A percentile compares a stretch with the other conserved stretches of the same genome.
These are phyloP conservation scores for Tritrichomonas musculus DNA, from an alignment of 208 protist genomes.

Conservation along the genomic window DNA sequence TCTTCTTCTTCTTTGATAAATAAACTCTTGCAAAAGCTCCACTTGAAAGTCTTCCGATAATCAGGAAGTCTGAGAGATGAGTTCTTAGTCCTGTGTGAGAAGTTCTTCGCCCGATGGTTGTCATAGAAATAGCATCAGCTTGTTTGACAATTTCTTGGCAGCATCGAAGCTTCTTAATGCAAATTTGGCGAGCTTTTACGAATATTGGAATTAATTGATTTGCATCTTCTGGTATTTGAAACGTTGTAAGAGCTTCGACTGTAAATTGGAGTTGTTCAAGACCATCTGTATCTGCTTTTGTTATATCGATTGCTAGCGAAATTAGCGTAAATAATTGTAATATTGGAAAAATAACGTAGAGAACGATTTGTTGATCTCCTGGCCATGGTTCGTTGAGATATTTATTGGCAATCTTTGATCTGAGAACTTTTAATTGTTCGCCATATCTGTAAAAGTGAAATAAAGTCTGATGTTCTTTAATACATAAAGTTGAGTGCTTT, in stretches of 20 bases:
- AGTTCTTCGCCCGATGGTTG: neutral
- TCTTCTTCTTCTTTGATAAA: slow-evolving; percentile 9
- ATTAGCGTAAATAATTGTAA: neutral
- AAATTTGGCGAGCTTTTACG: neutral
- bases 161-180: neutral
- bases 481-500: neutral
- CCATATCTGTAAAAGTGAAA: neutral
- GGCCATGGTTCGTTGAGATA: neutral
- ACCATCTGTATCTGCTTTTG: neutral
- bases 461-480: neutral
- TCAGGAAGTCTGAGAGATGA: neutral
- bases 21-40: neutral
- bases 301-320: neutral
- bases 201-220: neutral
- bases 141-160: neutral
- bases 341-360: neutral
- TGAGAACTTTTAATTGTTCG: neutral
- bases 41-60: neutral
- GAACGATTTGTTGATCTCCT: neutral
- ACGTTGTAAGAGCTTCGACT: neutral
- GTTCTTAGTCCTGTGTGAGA: neutral
- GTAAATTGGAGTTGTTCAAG: neutral
- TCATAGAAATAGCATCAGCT: neutral
- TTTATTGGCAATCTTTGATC: neutral
- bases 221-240: neutral